Base-by-base conservation (phyloP, 2,329 filamentous ascomycete genomes). In the Exserohilum turcica region DNA sequence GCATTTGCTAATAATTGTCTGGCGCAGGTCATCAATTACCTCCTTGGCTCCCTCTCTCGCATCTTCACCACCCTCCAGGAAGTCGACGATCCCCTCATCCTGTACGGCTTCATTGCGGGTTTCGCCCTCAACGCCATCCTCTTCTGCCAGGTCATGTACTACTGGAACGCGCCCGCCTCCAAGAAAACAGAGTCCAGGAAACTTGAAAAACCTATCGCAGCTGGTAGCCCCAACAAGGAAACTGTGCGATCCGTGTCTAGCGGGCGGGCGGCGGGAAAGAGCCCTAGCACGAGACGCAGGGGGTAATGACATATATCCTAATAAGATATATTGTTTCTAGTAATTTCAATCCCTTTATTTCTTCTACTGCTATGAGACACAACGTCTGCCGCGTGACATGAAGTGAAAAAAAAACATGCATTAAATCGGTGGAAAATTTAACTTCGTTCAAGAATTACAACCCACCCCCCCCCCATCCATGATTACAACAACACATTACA, bases 61-160 rank as follows among this genome's bases (percentile, higher is more conserved):
- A 96, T 99, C 79, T 99, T 97, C 77, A 99, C 94, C 28, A 99
- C 95, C 7, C 80, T 99, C 52, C 92, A 97, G 72, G 94, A 99
- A 80, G 94, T 99, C 55, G 90, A 96, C 74, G 94, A 99, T 77
- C 92, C 92, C 77, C 82, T 97, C 54, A 97, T 99, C 67, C 84
- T 99, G 21, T 97, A 96, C 78, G 90, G 92, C 44, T 97, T 96
- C 81, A 79, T 97, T 49, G 91, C 92, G 6, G 94, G 92, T 24
- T 97, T 97, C 74, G 78, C 81, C n/a, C 84, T 99, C 65, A 99
- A 99, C 76, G 81, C 87, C 52, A 83, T 99, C 51, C 82, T 99
- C 52, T 92, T 92, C 12, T 77, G 83, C 33, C 94, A 99, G 80
- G 94, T 99, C 89, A 72, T 96, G 24, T 96, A 92, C 78, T 97